phyloP scores from a whole-genome alignment of 2,329 filamentous ascomycete genomes.

The Furcasterigmium furcatum region DNA sequence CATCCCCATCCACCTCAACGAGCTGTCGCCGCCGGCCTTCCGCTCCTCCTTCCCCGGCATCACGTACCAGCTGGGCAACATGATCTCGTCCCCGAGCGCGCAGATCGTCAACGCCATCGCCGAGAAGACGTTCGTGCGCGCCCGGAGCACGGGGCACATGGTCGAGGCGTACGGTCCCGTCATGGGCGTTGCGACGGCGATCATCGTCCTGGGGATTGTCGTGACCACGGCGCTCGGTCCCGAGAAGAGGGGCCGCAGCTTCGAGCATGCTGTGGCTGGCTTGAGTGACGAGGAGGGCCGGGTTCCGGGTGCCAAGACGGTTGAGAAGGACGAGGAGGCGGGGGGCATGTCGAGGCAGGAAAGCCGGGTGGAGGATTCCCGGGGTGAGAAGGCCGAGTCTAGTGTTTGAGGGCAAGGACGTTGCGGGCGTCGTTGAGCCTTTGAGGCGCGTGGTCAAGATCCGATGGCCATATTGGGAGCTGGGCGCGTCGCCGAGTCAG shows the following conservation, averaged over 20 bases:
- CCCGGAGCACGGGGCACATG: conserved; percentile 36
- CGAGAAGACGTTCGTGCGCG: conserved; percentile 54
- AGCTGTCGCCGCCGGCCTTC: conserved; percentile 68
- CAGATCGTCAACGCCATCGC: conserved; percentile 77
- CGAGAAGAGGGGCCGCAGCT: conserved; percentile 69
- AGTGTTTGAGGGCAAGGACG: too few relatives aligned
- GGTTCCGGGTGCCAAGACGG: conserved; percentile 18
- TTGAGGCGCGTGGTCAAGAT: too few relatives aligned
- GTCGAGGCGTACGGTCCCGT: conserved; percentile 71
- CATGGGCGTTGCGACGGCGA: conserved; percentile 75
- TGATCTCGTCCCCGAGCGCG: conserved; percentile 68
- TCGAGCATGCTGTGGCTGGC: conserved; percentile 54
- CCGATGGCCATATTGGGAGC: too few relatives aligned
- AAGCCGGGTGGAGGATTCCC: neutral
- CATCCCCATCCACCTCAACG: conserved; percentile 71
- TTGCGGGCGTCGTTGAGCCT: too few relatives aligned
- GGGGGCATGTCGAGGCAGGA: neutral
- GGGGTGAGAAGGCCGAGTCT: neutral
- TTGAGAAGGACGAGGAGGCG: conserved; percentile 18
- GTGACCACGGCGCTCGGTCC: conserved; percentile 68
- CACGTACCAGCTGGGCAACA: conserved; percentile 73
- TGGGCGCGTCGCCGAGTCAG: too few relatives aligned
- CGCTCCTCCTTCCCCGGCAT: conserved; percentile 68
- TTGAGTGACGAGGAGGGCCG: conserved; percentile 18
- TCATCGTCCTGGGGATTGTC: conserved; percentile 68